phyloP scores from a whole-genome alignment of 2,329 filamentous ascomycete species.

The Fusarium veterinarium region DNA sequence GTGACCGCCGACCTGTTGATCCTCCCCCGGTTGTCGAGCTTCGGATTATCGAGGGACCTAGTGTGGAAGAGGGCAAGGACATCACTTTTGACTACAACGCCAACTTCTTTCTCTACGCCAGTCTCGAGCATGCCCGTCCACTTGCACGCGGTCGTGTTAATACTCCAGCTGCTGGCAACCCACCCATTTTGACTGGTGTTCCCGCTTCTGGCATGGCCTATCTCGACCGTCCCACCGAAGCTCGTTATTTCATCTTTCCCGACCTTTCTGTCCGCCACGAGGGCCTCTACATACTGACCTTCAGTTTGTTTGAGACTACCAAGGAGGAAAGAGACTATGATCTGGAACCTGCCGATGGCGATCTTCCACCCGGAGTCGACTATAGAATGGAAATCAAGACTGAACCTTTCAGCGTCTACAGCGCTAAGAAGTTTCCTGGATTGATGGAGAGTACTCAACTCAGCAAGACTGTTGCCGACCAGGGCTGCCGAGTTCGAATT shows the following conservation, averaged over 20 bases:
- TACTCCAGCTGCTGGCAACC: conserved; percentile 72
- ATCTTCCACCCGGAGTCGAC: conserved; percentile 71
- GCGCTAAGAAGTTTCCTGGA: conserved; percentile 98
- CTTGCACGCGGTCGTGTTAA: conserved; percentile 84
- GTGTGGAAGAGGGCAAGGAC: conserved; percentile 71
- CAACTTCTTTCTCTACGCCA: conserved; percentile 97
- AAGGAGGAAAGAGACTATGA: conserved; percentile 87
- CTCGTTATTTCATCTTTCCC: conserved; percentile 97
- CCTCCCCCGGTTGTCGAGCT: conserved; percentile 94
- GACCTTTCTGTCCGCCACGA: conserved; percentile 96
- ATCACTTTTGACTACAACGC: conserved; percentile 93
- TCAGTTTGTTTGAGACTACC: conserved; percentile 93
- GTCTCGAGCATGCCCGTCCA: conserved; percentile 84
- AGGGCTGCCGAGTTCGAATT: conserved; percentile 96
- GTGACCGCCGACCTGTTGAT: conserved; percentile 90
- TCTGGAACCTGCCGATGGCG: conserved; percentile 57
- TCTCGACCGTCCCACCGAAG: conserved; percentile 82
- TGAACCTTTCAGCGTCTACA: conserved; percentile 86
- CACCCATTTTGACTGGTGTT: conserved; percentile 91
- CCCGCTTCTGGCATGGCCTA: conserved; percentile 97
- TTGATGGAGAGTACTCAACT: conserved; percentile 88
- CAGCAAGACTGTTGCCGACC: conserved; percentile 92
- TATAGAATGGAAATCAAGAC: conserved; percentile 94
- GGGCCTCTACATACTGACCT: conserved; percentile 89
- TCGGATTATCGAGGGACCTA: conserved; percentile 80